Conservation (phyloP, 768 basidiomycete genomes). For the Cystobasidium ongulense region DNA sequence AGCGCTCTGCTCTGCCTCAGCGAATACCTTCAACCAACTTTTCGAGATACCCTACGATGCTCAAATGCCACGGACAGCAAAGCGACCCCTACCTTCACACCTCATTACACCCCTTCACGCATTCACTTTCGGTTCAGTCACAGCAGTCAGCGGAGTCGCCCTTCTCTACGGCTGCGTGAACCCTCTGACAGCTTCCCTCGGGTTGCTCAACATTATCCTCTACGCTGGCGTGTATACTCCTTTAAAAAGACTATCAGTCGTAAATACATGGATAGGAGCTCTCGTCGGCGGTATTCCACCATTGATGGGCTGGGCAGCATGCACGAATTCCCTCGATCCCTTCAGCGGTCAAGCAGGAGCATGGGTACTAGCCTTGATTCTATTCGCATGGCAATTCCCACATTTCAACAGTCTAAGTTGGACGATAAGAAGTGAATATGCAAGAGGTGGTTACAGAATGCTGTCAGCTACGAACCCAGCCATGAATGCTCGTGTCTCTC, state of each 20-base stretch:
- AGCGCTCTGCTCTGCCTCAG: conserved; percentile 79
- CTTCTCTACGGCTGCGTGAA: conserved; percentile 76
- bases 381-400: conserved; percentile 97
- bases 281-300: conserved; percentile 89
- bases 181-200: conserved; percentile 73
- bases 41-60: conserved; percentile 93
- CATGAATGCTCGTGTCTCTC: conserved; percentile 73
- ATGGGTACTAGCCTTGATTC: conserved; percentile 67
- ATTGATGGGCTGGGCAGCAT: conserved; percentile 97
- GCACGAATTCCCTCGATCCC: conserved; percentile 75
- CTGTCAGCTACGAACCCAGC: conserved; percentile 67
- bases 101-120: conserved; percentile 82
- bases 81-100: conserved; percentile 72
- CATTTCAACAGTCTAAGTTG: conserved; percentile 93
- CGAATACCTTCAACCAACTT: conserved; percentile 88
- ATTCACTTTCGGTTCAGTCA: conserved; percentile 62
- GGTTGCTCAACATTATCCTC: conserved; percentile 70
- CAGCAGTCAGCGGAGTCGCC: conserved; percentile 68
- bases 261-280: conserved; percentile 90
- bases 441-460: conserved; percentile 90
- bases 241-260: conserved; percentile 70
- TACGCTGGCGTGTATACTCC: conserved; percentile 90
- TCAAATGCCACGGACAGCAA: conserved; percentile 86
- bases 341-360: conserved; percentile 54
- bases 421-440: conserved; percentile 75